Base-by-base conservation (phyloP, 2,329 filamentous ascomycete genomes). In the Zasmidium angulare region DNA sequence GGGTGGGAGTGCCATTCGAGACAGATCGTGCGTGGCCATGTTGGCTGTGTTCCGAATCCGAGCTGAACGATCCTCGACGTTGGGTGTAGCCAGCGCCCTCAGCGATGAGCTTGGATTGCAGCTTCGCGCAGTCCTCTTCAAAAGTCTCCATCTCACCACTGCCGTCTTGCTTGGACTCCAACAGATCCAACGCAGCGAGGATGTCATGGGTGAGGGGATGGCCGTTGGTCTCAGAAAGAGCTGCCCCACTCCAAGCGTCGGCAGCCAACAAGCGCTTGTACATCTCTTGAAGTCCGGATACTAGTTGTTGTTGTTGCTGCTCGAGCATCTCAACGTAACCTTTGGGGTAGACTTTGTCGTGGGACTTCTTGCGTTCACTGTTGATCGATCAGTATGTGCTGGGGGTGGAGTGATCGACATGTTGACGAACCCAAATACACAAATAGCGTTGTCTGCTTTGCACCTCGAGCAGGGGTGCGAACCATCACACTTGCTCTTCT, bases 401-500 rank as follows among this genome's bases (percentile, higher is more conserved):
- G 29, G 17, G 7, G 51, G 55, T 24, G 40, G 26, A 36, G 29
- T n/a, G 12, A 36, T 10, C 24, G 50, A 55, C 67, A 53, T n/a
- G n/a, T n/a, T n/a, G n/a, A n/a, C 64, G 7, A 43, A 73, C 71
- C 85, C 85, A 73, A 86, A 88, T 3, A 86, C 82, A 66, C 85
- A 88, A 61, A 86, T 85, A 46, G 83, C 82, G 71, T 87, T 86
- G 72, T 88, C 85, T 61, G 82, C 79, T 69, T 83, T 83, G 74
- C 85, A 88, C 60, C 85, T 77, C 66, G 80, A 80, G 75, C 85
- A 88, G 19, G 85, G 84, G 66, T 77, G 82, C 40, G 81, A 78
- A 64, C 85, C 85, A 69, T 88, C 85, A 73, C 85, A 88, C 82
- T 88, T 88, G 70, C 84, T 87, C 71, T 88, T 88, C 75, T 88